Evolutionary conservation across 2,329 filamentous ascomycete species (phyloP).

Genomic region (Myriosclerotinia curreyana): DNA sequence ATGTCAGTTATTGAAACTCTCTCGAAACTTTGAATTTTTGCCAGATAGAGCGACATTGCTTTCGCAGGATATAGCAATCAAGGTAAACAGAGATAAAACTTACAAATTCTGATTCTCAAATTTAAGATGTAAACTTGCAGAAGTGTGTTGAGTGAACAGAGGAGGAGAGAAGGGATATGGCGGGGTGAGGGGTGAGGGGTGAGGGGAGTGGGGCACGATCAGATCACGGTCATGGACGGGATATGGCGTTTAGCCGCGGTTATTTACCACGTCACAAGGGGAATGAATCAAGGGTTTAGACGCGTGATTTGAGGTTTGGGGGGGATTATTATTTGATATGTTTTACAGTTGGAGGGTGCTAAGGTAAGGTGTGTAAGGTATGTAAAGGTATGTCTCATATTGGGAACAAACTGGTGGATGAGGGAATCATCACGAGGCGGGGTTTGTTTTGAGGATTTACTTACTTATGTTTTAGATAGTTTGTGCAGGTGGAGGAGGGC

Average conservation of each 20-base stretch:
- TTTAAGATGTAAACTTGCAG: not conserved
- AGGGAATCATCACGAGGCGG: not conserved
- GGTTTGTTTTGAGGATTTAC: not conserved
- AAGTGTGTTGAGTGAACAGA: constrained; percentile 2
- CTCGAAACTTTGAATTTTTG: too few relatives aligned
- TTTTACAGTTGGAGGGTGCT: not conserved
- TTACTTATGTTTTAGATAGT: too few relatives aligned
- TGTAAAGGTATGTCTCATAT: too few relatives aligned
- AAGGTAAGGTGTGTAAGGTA: too few relatives aligned
- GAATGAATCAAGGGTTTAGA: not conserved
- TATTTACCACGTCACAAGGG: constrained; percentile 1
- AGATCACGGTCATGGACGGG: not conserved
- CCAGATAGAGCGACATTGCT: too few relatives aligned
- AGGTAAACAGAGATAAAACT: not conserved
- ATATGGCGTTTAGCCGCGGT: constrained; percentile 7
- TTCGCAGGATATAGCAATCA: not conserved
- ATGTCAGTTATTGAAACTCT: not conserved
- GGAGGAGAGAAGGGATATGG: constrained; percentile 3
- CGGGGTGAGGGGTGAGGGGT: constrained; percentile 15
- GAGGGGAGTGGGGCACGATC: not conserved
- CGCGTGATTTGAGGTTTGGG: not conserved
- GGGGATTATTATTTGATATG: not conserved
- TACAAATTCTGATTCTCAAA: not conserved
- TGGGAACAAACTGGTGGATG: too few relatives aligned
- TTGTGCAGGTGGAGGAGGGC: too few relatives aligned